A percentile compares a stretch with the other conserved stretches of the same genome.
Evolutionary conservation across 495 filamentous ascomycete genomes (phyloP).

Genomic region (Penicillium lividum): DNA sequence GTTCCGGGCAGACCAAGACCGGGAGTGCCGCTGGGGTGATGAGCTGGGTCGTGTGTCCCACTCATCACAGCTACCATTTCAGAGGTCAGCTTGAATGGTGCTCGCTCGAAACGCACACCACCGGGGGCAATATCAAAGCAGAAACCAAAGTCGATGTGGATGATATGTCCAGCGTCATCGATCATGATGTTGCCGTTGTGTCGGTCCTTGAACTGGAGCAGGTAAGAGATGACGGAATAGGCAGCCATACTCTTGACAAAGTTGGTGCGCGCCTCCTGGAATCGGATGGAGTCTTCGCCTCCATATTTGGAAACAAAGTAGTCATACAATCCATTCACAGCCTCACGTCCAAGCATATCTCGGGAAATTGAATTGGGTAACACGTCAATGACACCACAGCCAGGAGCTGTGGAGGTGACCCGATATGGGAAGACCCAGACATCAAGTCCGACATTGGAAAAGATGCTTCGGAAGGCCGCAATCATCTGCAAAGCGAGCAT

Average conservation of each 20-base stretch:
- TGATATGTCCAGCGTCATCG: constrained; percentile 92
- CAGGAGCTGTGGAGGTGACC: constrained; percentile 96
- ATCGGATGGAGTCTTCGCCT: constrained; percentile 87
- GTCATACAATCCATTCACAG: constrained; percentile 96
- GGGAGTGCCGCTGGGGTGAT: constrained; percentile 28
- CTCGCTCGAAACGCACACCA: constrained; percentile 93
- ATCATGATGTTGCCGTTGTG: constrained; percentile 99
- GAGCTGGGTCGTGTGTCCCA: constrained; percentile 56
- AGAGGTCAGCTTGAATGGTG: constrained; percentile 94
- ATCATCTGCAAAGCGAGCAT: constrained; percentile 97
- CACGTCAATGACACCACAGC: constrained; percentile 97
- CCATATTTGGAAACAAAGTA: constrained; percentile 98
- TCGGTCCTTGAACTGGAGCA: constrained; percentile 97
- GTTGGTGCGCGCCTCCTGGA: constrained; percentile 93
- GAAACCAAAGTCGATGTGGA: constrained; percentile 99
- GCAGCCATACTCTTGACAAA: constrained; percentile 99
- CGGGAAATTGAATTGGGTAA: constrained; percentile 96
- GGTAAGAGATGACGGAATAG: constrained; percentile 97
- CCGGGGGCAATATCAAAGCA: constrained; percentile 99
- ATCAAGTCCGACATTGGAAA: constrained; percentile 88
- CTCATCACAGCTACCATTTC: constrained; percentile 99
- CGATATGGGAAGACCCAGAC: constrained; percentile 97
- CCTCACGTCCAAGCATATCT: constrained; percentile 97
- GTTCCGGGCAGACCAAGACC: constrained; percentile 36
- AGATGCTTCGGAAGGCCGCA: constrained; percentile 93